These are phyloP conservation scores for Cercospora sojina DNA, from an alignment of 2,329 filamentous ascomycete genomes.

Conservation along the genomic window DNA sequence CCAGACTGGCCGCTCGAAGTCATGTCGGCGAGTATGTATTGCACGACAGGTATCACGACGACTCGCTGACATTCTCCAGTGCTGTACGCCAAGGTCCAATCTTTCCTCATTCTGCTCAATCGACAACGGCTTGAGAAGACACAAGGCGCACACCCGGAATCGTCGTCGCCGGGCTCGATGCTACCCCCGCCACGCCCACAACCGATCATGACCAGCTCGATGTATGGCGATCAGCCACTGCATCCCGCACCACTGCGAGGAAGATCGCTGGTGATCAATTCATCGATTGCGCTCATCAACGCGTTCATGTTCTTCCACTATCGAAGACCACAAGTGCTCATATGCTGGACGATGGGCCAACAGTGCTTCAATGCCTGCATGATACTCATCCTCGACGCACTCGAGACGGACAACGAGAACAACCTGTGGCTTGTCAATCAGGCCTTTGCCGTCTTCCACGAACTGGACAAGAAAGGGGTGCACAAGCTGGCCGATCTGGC, in stretches of 20 bases:
- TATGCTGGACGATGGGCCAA: conserved; percentile 52
- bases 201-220: conserved; percentile 18
- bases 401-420: conserved; percentile 44
- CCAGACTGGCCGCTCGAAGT: conserved; percentile 50
- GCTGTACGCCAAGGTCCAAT: conserved; percentile 50
- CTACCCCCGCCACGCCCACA: conserved; percentile 21
- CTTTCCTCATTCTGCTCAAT: conserved; percentile 51
- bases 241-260: conserved; percentile 39
- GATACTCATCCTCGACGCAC: conserved; percentile 49
- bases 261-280: conserved; percentile 44
- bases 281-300: conserved; percentile 45
- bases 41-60: neutral
- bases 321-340: conserved; percentile 45
- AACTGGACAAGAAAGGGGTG: conserved; percentile 45
- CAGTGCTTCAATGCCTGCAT: conserved; percentile 53
- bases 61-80: conserved; percentile 32
- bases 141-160: conserved; percentile 23
- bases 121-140: conserved; percentile 45
- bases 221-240: conserved; percentile 25
- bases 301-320: conserved; percentile 49
- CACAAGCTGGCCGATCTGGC: conserved; percentile 50
- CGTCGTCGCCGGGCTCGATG: conserved; percentile 25
- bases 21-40: conserved; percentile 46
- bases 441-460: conserved; percentile 45
- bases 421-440: conserved; percentile 43